phyloP scores from a whole-genome alignment of 1,139 yeast genomes.

The Pichia inconspicua region DNA sequence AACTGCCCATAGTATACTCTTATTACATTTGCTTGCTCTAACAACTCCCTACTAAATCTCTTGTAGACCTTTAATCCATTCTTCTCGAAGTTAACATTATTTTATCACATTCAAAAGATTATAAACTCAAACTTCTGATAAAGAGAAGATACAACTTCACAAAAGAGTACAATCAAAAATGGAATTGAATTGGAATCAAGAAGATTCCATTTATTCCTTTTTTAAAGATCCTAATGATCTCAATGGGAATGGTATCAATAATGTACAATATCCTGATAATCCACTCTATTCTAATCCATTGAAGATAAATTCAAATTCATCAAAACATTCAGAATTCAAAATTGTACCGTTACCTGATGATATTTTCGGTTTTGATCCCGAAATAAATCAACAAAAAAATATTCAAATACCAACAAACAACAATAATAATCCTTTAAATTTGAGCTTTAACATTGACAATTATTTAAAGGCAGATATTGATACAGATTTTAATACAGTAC shows the following conservation, averaged over 20 bases:
- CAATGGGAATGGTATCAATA: not conserved
- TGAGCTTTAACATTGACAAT: constrained; percentile 10
- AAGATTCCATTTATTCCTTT: constrained; percentile 11
- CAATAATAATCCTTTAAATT: not conserved
- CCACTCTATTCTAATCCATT: constrained; percentile 2
- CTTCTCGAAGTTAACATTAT: no score
- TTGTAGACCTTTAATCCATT: no score
- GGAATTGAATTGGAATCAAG: constrained; percentile 7
- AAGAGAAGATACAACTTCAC: not conserved
- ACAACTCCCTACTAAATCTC: no score
- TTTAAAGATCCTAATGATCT: not conserved
- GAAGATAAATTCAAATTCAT: constrained; percentile 3
- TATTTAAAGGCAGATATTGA: constrained; percentile 11
- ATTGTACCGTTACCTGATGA: constrained; percentile 37
- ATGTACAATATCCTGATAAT: not conserved
- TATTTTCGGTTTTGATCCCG: constrained; percentile 24
- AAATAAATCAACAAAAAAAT: not conserved
- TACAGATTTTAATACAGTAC: constrained; percentile 4
- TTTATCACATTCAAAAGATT: no score
- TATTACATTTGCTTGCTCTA: not conserved
- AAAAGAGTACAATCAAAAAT: not conserved
- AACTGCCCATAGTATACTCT: not conserved
- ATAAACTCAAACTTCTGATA: no score
- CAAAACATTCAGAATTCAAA: constrained; percentile 17
- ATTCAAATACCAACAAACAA: not conserved